Evolutionary conservation across 441 rosid species (phyloP).

Genomic region (Oxalis stricta): DNA sequence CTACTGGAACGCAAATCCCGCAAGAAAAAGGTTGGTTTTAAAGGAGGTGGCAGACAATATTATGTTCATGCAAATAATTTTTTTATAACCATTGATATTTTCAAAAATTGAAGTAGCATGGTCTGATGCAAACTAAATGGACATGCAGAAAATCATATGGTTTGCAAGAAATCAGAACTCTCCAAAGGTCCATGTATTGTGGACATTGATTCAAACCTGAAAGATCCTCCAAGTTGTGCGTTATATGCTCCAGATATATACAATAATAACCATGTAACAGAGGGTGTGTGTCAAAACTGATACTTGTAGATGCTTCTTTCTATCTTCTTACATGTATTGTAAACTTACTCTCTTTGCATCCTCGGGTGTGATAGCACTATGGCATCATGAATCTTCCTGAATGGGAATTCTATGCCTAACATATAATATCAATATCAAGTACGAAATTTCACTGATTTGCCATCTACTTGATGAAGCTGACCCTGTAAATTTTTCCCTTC

Average conservation of each 20-base stretch:
- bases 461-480: conserved; percentile 4
- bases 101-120: conserved; percentile 2
- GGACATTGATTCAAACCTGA: conserved; percentile 54
- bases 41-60: not conserved
- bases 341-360: no score
- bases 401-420: no score
- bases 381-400: no score
- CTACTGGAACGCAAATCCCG: conserved; percentile 9
- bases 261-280: conserved; percentile 38
- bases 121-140: conserved; percentile 2
- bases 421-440: no score
- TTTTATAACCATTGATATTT: not conserved
- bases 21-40: conserved; percentile 19
- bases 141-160: conserved; percentile 38
- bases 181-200: conserved; percentile 24
- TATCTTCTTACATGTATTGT: conserved; percentile 2
- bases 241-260: conserved; percentile 68
- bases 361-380: no score
- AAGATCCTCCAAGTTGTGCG: conserved; percentile 67
- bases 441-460: no score
- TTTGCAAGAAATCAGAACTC: conserved; percentile 17
- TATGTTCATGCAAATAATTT: not conserved
- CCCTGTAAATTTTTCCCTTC: conserved; percentile 11
- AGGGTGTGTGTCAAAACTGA: conserved; percentile 38
- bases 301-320: conserved; percentile 1